Base-by-base conservation (phyloP, 1,139 yeast species). In the Casaregolazyma suthepensis region DNA sequence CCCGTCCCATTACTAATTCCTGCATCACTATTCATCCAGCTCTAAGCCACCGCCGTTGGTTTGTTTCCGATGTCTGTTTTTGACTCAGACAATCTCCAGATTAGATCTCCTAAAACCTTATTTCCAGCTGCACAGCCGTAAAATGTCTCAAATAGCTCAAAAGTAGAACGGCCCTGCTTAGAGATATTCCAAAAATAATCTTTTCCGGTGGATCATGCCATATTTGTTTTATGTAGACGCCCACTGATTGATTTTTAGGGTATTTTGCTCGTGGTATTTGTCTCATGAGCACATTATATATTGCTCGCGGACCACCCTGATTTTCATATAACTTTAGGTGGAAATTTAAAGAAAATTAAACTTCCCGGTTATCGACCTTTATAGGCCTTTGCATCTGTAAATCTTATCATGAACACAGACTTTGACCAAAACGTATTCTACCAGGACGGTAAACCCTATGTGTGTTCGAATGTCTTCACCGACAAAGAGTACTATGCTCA, bases 371-470 rank as follows among this genome's bases (percentile, higher is more conserved):
- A 13, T 35, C 13, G 40, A 35, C 5, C 15, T 3, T 35, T n/a
- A 12, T n/a, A 13, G 40, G 15, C 40, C 17, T 5, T 35, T 35
- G 40, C 40, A 35, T 35, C 40, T 35, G 17, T 9, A 35, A 26
- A 20, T 26, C 31, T 26, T 7, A 7, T 26, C 31, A 7, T 19
- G 29, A 18, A 22, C 19, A 47, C 23, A 38, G 18, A 20, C 35
- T 47, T 20, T 35, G 18, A n/a, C 10, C 22, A 47, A 15, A 38
- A 23, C n/a, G 38, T 35, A 10, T 47, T 47, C 38, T 47, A 47
- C 37, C 50, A 47, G 37, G 50, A 47, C 5, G 50, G 50, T 17
- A 31, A 38, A 12, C 50, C 50, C 13, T 47, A 47, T 22, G 50
- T 47, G 15, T 47, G 50, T 22, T 47, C 50, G 6, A 26, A 47